phyloP scores from a whole-genome alignment of 371 early-diverging fungal genomes.

The Gilbertella persicaria region DNA sequence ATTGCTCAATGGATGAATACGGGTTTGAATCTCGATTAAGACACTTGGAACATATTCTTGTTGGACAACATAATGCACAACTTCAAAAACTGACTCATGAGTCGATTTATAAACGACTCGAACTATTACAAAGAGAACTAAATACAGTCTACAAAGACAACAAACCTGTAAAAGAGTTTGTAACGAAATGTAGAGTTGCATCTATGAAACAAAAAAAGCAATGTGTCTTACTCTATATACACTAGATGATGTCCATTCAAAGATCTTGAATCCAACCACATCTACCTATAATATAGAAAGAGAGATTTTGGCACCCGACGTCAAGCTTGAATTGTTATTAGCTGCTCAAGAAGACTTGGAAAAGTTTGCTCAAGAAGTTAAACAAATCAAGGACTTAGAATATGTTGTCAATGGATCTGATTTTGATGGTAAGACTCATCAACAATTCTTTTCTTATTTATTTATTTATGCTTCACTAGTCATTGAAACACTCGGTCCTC shows the following conservation, averaged over 20 bases:
- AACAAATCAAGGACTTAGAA: constrained; percentile 58
- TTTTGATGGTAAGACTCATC: constrained; percentile 6
- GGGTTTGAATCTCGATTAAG: constrained; percentile 50
- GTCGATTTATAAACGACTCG: constrained; percentile 25
- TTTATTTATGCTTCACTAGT: constrained; percentile 20
- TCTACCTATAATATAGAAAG: constrained; percentile 52
- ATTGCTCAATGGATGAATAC: constrained; percentile 43
- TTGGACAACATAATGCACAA: constrained; percentile 25
- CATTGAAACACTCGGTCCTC: constrained; percentile 47
- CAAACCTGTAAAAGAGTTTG: constrained; percentile 54
- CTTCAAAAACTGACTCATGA: constrained; percentile 4
- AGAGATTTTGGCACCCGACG: constrained; percentile 54
- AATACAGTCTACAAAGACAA: constrained; percentile 34
- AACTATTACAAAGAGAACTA: constrained; percentile 31
- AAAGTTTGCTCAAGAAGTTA: constrained; percentile 52
- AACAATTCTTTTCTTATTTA: neutral
- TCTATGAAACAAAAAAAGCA: neutral
- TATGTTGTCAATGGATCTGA: constrained; percentile 46
- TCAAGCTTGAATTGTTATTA: constrained; percentile 56
- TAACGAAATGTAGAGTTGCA: constrained; percentile 52
- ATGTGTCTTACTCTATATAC: neutral
- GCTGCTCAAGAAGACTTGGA: constrained; percentile 59
- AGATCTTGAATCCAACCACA: constrained; percentile 43
- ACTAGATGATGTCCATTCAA: constrained; percentile 48
- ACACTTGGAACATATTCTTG: constrained; percentile 44